phyloP scores from a whole-genome alignment of 805 yeast genomes.

The Metschnikowia henanensis region DNA sequence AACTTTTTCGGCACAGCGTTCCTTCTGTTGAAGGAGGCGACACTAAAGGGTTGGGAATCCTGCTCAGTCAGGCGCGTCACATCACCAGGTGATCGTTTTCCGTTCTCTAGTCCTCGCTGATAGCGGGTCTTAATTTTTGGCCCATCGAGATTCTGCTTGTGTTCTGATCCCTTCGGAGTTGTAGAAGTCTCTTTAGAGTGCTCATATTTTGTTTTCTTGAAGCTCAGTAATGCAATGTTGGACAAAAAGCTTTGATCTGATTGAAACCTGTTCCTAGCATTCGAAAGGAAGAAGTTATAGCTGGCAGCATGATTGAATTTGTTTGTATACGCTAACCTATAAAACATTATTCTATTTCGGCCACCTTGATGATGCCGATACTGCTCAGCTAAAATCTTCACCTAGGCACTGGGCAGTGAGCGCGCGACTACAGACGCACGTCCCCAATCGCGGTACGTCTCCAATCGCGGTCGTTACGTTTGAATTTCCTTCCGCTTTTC shows the following conservation, averaged over 20 bases:
- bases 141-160: background rate
- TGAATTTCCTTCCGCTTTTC: constrained; percentile 17
- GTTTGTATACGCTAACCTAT: constrained; percentile 19
- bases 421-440: constrained; percentile 12
- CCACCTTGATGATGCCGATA: background rate
- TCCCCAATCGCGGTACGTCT: constrained; percentile 4
- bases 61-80: background rate
- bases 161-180: background rate
- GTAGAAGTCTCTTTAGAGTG: constrained; percentile 1
- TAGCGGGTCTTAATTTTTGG: background rate
- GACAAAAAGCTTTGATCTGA: constrained; percentile 36
- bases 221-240: constrained; percentile 26
- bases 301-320: constrained; percentile 23
- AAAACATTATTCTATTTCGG: constrained; percentile 16
- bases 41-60: constrained; percentile 54
- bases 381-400: background rate
- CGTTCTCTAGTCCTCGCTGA: background rate
- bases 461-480: background rate
- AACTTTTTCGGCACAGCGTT: constrained; percentile 55
- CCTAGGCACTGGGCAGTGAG: constrained; percentile 12
- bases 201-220: constrained; percentile 1
- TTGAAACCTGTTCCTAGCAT: constrained; percentile 29
- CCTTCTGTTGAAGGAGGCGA: constrained; percentile 38
- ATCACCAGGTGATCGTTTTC: background rate
- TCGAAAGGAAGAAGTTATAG: constrained; percentile 39